Conservation (phyloP, 306 rosid species). For the Prinsepia uniflora region DNA sequence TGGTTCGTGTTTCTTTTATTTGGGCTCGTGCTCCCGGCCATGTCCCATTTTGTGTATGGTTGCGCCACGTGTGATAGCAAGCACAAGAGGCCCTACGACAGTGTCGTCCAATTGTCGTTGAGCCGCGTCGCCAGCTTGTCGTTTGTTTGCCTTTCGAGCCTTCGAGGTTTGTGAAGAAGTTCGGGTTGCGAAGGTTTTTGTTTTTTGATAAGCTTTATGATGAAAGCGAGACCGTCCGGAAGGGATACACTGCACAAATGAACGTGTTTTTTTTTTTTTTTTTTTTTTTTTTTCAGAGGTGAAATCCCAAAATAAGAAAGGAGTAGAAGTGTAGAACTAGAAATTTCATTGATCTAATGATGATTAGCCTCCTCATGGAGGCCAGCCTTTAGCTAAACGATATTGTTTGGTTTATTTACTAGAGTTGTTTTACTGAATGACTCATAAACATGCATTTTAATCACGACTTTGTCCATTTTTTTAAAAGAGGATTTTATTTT, state of each 20-base stretch:
- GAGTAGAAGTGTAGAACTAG: too few species aligned
- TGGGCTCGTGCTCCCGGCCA: conserved; percentile 50
- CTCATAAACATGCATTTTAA: too few species aligned
- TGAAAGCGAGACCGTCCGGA: conserved; percentile 70
- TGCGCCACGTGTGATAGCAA: conserved; percentile 59
- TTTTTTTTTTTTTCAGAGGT: neutral
- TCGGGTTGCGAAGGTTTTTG: conserved; percentile 64
- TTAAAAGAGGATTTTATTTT: too few species aligned
- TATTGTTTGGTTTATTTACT: too few species aligned
- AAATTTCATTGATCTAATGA: too few species aligned
- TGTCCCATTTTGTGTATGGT: conserved; percentile 59
- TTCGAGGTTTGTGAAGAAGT: conserved; percentile 50
- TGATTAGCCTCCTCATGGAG: too few species aligned
- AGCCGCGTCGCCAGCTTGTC: conserved; percentile 60
- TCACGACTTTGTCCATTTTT: too few species aligned
- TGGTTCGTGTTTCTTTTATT: conserved; percentile 67
- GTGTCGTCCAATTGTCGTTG: conserved; percentile 67
- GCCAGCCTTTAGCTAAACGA: too few species aligned
- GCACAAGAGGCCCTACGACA: conserved; percentile 67
- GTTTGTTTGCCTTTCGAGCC: conserved; percentile 60
- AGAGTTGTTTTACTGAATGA: too few species aligned
- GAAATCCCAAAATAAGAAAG: too few species aligned
- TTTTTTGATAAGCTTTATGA: conserved; percentile 79
- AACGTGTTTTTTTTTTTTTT: conserved; percentile 31
- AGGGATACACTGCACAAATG: conserved; percentile 60